Percentiles rank a stretch among this genome's conserved stretches.
Evolutionary conservation across 164 flowering plant species (phyloP).

Genomic region (Aristolochia californica): DNA sequence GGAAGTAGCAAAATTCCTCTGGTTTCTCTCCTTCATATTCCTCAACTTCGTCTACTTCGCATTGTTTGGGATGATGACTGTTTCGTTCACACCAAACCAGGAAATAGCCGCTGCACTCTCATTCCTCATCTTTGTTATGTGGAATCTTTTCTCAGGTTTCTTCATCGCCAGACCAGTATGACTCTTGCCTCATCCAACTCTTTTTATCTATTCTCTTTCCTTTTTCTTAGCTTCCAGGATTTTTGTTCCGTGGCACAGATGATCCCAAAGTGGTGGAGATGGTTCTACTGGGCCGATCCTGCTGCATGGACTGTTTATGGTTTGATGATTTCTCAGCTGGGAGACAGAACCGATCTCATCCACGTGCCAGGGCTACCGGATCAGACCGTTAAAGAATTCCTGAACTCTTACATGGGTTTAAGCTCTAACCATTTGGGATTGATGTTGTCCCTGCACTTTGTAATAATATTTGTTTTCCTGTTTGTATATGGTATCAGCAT

Average conservation of each 20-base stretch:
- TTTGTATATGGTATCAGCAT: conserved; percentile 4
- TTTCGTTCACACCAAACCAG: conserved; percentile 70
- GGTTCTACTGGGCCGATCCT: conserved; percentile 90
- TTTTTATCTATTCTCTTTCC: not conserved
- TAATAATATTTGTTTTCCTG: not conserved
- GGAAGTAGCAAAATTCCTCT: conserved; percentile 62
- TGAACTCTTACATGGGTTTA: conserved; percentile 4
- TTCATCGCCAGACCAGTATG: conserved; percentile 74
- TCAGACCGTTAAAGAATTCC: conserved; percentile 20
- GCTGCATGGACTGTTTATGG: conserved; percentile 93
- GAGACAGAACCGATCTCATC: conserved; percentile 38
- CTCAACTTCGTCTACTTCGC: conserved; percentile 77
- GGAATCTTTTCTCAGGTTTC: conserved; percentile 88
- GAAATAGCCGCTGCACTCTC: conserved; percentile 67
- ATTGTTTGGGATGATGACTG: conserved; percentile 84
- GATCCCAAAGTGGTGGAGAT: conserved; percentile 86
- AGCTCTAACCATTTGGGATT: not conserved
- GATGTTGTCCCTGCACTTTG: conserved; percentile 4
- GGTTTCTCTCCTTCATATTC: conserved; percentile 68
- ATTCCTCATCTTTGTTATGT: conserved; percentile 54
- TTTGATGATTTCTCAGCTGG: conserved; percentile 58
- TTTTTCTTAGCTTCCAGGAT: too few relatives aligned
- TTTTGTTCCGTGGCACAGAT: conserved; percentile 25
- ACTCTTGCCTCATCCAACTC: conserved; percentile 3
- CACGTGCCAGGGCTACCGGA: conserved; percentile 27